A percentile compares a stretch with the other conserved stretches of the same genome.
phyloP scores from a whole-genome alignment of 164 flowering plant genomes.

The Liriodendron chinense region DNA sequence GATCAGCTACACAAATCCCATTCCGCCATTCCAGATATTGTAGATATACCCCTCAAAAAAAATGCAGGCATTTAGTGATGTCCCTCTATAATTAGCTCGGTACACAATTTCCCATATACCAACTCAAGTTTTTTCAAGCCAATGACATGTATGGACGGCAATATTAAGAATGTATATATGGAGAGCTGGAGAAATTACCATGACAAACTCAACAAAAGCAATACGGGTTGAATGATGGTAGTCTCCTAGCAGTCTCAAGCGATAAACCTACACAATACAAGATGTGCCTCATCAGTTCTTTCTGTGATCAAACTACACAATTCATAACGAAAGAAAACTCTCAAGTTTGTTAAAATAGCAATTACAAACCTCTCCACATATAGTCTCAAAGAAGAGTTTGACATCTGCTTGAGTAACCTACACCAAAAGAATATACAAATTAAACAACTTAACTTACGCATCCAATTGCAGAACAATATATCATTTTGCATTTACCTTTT shows the following conservation, averaged over 20 bases:
- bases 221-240: constrained; percentile 77
- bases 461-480: constrained; percentile 4
- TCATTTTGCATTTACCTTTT: constrained; percentile 47
- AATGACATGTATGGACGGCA: no score
- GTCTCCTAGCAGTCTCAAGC: constrained; percentile 78
- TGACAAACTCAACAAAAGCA: constrained; percentile 81
- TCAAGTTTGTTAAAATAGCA: neutral
- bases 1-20: no score
- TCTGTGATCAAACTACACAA: neutral
- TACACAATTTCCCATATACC: no score
- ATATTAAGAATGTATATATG: neutral
- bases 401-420: constrained; percentile 79
- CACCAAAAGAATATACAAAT: constrained; percentile 3
- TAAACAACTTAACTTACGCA: neutral
- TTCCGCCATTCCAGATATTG: no score
- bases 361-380: constrained; percentile 74
- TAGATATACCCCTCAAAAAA: no score
- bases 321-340: constrained; percentile 3
- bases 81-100: no score
- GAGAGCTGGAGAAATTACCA: constrained; percentile 35
- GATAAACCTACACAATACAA: constrained; percentile 50
- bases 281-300: constrained; percentile 7
- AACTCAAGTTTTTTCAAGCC: no score
- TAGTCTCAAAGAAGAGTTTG: constrained; percentile 66
- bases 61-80: no score